Evolutionary conservation across 1,139 yeast species (phyloP).

Genomic region (Geotrichum histeridarum): DNA sequence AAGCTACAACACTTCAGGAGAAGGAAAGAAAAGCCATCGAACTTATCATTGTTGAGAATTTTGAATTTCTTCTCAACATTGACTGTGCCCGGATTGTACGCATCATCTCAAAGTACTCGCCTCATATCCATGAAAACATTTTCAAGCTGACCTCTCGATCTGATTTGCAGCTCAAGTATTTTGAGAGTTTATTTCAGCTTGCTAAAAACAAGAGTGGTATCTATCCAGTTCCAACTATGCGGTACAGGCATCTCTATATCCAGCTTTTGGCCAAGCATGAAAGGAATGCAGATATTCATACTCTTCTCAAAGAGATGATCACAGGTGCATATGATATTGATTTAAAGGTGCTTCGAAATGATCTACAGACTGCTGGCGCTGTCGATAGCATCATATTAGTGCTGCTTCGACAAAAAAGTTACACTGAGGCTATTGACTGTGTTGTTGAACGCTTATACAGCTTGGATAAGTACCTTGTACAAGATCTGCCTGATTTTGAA

Average conservation of each 20-base stretch:
- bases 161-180: conserved; percentile 26
- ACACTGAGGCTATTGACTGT: conserved; percentile 36
- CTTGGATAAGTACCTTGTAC: conserved; percentile 21
- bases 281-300: conserved; percentile 23
- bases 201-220: conserved; percentile 20
- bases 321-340: conserved; percentile 31
- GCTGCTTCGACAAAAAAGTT: conserved; percentile 28
- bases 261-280: conserved; percentile 26
- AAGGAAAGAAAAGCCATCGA: conserved; percentile 26
- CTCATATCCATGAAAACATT: conserved; percentile 28
- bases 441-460: conserved; percentile 29
- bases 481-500: conserved; percentile 2
- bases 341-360: conserved; percentile 33
- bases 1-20: conserved; percentile 16
- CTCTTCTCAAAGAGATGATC: conserved; percentile 24
- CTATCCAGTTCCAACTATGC: conserved; percentile 24
- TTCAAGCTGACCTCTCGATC: conserved; percentile 22
- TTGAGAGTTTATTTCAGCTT: conserved; percentile 24
- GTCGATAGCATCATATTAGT: conserved; percentile 33
- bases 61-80: conserved; percentile 22
- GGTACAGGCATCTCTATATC: conserved; percentile 29
- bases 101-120: conserved; percentile 24
- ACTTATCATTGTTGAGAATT: conserved; percentile 22
- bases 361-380: conserved; percentile 28
- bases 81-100: conserved; percentile 25